Evolutionary conservation across 805 yeast genomes (phyloP).

Genomic region (Candida koratica): DNA sequence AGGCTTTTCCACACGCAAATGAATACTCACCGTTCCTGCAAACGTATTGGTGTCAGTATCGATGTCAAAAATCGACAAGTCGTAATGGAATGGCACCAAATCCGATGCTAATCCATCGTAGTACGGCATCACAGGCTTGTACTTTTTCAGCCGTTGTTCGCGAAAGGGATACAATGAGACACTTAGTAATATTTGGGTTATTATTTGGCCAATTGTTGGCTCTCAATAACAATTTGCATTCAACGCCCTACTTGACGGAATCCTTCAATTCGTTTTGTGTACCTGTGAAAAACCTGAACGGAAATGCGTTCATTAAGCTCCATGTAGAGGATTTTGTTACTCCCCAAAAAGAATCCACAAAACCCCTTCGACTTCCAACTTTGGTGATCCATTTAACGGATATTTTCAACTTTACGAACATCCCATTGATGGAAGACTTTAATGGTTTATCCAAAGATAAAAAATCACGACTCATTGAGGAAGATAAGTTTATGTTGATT

Average conservation of each 20-base stretch:
- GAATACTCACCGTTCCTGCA: slow-evolving; percentile 45
- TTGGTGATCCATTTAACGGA: slow-evolving; percentile 24
- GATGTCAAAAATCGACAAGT: slow-evolving; percentile 59
- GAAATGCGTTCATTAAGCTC: slow-evolving; percentile 7
- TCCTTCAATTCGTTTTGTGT: slow-evolving; percentile 7
- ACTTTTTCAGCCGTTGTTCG: too few species aligned
- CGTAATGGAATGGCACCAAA: slow-evolving; percentile 73
- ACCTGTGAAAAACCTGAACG: slow-evolving; percentile 6
- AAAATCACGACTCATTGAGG: slow-evolving; percentile 1
- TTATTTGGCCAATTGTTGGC: not conserved
- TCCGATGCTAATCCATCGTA: slow-evolving; percentile 55
- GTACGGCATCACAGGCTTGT: slow-evolving; percentile 19
- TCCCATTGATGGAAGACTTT: slow-evolving; percentile 19
- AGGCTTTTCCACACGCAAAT: slow-evolving; percentile 39
- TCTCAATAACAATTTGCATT: not conserved
- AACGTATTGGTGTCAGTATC: slow-evolving; percentile 45
- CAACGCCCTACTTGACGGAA: slow-evolving; percentile 1
- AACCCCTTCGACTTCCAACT: slow-evolving; percentile 18
- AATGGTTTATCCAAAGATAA: not conserved
- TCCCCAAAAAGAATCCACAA: not conserved
- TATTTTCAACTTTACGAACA: slow-evolving; percentile 17
- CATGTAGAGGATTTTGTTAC: not conserved
- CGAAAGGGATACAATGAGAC: too few species aligned
- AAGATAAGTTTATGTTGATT: slow-evolving; percentile 10
- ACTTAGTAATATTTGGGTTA: not conserved